Base-by-base conservation (phyloP, 225 moss, liverwort and hornwort genomes). In the Thuidium tamariscinum region DNA sequence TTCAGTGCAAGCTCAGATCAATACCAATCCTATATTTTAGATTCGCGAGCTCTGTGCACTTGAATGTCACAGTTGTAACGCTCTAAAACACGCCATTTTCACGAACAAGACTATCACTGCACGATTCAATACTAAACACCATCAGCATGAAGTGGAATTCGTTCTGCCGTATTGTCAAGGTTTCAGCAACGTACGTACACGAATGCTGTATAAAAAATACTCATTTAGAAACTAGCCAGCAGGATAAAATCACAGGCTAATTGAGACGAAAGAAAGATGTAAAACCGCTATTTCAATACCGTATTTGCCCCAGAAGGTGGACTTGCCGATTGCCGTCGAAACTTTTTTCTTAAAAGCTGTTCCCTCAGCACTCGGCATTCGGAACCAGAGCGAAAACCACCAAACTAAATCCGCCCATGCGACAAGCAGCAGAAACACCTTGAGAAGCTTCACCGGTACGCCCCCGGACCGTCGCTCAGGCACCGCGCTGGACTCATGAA, bases 381-480 rank as follows among this genome's bases (percentile, higher is more conserved):
- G 66, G 74, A 68, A 87, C 87, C 87, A 91, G 29, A 91, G 46
- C 74, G 78, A 85, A 46, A 91, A 49, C 91, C 87, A 87, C 87
- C 89, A 82, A 32, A 89, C 34, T 4, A 72, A 34, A 15, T 83
- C 85, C 4, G 37, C 68, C 91, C 91, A 85, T 34, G 89, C 87
- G 42, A 73, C 85, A 3, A 83, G 57, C 30, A 87, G 62, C 42
- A 91, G 74, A 57, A 77, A 64, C 51, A 30, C 1, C 42, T 89
- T 91, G 63, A 82, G 80, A 41, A 87, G 44, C 68, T 34, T 79
- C 37, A 85, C 83, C 5, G n/a, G 70, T 66, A 87, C 19, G 25
- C 65, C 84, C 42, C 84, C 80, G 9, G 60, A 42, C 7, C 22
- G 80, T 25, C 54, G 76, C 34, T 73, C 81, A 80, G 71, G 71